Conservation (phyloP, 202 grass and related monocot genomes). For the Digitaria exilis region DNA sequence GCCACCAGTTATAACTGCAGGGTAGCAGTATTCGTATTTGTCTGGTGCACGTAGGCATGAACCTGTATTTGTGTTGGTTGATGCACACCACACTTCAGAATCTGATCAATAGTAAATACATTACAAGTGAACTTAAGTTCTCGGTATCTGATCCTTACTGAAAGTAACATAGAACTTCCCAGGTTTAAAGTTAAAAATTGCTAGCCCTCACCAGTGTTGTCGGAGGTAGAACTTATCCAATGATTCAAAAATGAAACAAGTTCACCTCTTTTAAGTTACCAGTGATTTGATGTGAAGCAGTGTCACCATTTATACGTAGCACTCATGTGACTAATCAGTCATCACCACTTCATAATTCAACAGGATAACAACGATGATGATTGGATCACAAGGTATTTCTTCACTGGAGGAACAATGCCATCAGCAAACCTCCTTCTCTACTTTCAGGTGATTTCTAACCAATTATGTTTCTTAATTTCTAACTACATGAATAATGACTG, state of each 20-base stretch:
- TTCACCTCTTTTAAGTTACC: background rate
- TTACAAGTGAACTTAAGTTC: background rate
- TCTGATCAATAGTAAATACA: background rate
- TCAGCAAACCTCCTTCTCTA: slow-evolving; percentile 92
- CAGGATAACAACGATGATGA: slow-evolving; percentile 98
- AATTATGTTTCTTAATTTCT: background rate
- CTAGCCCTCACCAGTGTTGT: background rate
- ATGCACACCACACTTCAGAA: background rate
- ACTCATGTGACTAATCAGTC: background rate
- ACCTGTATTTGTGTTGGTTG: background rate
- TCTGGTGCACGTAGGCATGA: background rate
- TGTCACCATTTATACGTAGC: background rate
- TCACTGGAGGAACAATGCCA: slow-evolving; percentile 92
- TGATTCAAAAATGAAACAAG: slow-evolving; percentile 2
- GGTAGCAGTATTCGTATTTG: background rate
- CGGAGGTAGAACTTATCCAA: background rate
- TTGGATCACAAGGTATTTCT: slow-evolving; percentile 99
- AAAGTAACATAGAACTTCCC: background rate
- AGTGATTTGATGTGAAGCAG: background rate
- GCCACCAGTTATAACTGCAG: background rate
- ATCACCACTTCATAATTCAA: slow-evolving; percentile 11
- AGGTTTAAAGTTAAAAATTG: background rate
- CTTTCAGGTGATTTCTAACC: slow-evolving; percentile 68
- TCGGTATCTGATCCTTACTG: background rate
- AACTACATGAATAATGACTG: background rate